Evolutionary conservation across 192 early-diverging fungal genomes (phyloP).

Genomic region (Coemansia sp.): DNA sequence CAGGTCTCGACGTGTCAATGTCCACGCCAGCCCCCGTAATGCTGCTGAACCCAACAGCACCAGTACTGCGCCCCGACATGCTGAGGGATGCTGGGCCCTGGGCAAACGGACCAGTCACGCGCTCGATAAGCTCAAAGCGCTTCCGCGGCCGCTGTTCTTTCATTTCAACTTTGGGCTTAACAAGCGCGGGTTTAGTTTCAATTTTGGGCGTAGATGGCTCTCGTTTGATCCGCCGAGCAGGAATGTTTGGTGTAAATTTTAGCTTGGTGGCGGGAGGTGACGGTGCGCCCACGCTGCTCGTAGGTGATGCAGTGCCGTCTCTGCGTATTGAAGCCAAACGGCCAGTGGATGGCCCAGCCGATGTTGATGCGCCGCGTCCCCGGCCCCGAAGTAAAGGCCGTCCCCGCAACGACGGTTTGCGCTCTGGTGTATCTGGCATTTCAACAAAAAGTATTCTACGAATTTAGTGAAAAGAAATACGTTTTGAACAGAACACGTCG

Average conservation of each 20-base stretch:
- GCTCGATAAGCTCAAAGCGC: conserved; percentile 22
- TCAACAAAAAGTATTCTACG: neutral
- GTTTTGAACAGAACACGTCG: too few species aligned
- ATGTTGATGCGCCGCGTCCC: neutral
- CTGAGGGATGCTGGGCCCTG: conserved; percentile 40
- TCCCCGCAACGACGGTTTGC: neutral
- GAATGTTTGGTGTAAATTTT: conserved; percentile 33
- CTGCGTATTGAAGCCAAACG: neutral
- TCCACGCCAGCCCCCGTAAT: neutral
- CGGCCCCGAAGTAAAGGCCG: neutral
- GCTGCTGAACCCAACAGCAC: neutral
- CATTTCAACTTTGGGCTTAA: neutral
- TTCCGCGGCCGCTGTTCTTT: neutral
- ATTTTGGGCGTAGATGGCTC: conserved; percentile 11
- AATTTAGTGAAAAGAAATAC: neutral
- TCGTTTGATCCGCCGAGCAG: conserved; percentile 28
- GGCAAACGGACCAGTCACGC: conserved; percentile 38
- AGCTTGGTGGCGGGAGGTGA: conserved; percentile 1
- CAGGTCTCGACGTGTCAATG: neutral
- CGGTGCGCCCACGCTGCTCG: neutral
- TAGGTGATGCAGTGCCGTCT: neutral
- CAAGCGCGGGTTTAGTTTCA: neutral
- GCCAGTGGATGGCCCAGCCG: neutral
- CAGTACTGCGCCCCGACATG: neutral
- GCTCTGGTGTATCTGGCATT: neutral